phyloP scores from a whole-genome alignment of 129 eudicot genomes.

The Silybum marianum region DNA sequence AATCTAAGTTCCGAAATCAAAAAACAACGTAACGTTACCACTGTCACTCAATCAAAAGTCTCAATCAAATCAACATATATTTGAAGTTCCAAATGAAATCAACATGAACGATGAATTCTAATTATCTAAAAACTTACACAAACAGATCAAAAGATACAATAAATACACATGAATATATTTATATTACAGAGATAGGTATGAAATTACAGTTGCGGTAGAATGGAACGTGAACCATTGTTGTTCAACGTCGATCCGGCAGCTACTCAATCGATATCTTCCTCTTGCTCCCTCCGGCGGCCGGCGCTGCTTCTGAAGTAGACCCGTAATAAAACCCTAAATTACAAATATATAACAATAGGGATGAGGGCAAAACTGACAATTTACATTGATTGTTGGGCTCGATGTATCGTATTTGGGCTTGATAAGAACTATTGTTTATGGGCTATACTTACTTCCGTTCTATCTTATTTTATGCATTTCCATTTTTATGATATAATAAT shows the following conservation, averaged over 20 bases:
- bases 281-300: slow-evolving; percentile 14
- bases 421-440: background rate
- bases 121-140: background rate
- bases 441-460: background rate
- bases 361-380: background rate
- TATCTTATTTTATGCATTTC: background rate
- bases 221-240: slow-evolving; percentile 26
- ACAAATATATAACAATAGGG: slow-evolving; percentile 4
- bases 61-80: background rate
- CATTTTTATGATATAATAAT: background rate
- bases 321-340: slow-evolving; percentile 23
- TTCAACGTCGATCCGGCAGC: slow-evolving; percentile 9
- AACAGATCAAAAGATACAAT: background rate
- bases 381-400: background rate
- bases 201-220: slow-evolving; percentile 34
- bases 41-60: background rate
- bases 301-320: slow-evolving; percentile 16
- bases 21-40: background rate
- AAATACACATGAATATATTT: background rate
- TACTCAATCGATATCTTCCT: too few relatives aligned
- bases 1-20: background rate
- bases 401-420: background rate
- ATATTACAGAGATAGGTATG: background rate
- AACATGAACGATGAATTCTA: background rate
- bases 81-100: background rate